These are phyloP conservation scores for Yarrowia osloensis DNA, from an alignment of 805 yeast genomes.

Conservation along the genomic window DNA sequence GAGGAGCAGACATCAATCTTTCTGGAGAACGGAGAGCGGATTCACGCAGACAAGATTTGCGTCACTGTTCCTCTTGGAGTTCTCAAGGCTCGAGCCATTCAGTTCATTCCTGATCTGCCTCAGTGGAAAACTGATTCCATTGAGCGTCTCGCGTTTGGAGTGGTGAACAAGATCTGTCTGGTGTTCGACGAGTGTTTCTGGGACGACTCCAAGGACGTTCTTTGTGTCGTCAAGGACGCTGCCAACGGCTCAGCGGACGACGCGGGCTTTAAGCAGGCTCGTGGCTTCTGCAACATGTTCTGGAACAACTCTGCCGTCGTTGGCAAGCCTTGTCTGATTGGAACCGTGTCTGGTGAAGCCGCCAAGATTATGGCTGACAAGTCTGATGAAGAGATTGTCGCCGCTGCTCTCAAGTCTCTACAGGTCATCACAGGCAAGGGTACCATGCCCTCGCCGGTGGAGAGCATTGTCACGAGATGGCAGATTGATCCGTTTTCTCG, in stretches of 20 bases:
- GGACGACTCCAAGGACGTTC: slow-evolving; percentile 42
- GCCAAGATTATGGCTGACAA: slow-evolving; percentile 41
- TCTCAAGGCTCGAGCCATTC: slow-evolving; percentile 44
- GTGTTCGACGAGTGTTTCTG: slow-evolving; percentile 46
- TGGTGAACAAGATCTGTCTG: slow-evolving; percentile 45
- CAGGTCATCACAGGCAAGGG: slow-evolving; percentile 37
- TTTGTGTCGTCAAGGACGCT: slow-evolving; percentile 41
- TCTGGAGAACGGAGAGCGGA: slow-evolving; percentile 46
- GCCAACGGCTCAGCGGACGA: slow-evolving; percentile 34
- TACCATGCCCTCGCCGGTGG: slow-evolving; percentile 39
- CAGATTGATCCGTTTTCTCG: slow-evolving; percentile 72
- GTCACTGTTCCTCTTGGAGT: slow-evolving; percentile 48
- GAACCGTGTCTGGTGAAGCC: slow-evolving; percentile 45
- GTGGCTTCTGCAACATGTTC: slow-evolving; percentile 47
- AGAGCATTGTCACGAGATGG: slow-evolving; percentile 66
- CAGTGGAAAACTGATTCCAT: slow-evolving; percentile 47
- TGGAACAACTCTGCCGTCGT: slow-evolving; percentile 44
- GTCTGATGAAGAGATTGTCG: slow-evolving; percentile 43
- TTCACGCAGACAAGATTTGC: slow-evolving; percentile 46
- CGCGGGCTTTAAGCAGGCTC: slow-evolving; percentile 35
- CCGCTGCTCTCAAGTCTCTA: slow-evolving; percentile 41
- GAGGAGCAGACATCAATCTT: slow-evolving; percentile 42
- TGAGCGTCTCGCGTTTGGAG: slow-evolving; percentile 46
- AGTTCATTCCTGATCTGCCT: slow-evolving; percentile 48
- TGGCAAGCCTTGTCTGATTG: slow-evolving; percentile 46